Conservation (phyloP, 257 asterid species). For the Solanum megistacrolobum region DNA sequence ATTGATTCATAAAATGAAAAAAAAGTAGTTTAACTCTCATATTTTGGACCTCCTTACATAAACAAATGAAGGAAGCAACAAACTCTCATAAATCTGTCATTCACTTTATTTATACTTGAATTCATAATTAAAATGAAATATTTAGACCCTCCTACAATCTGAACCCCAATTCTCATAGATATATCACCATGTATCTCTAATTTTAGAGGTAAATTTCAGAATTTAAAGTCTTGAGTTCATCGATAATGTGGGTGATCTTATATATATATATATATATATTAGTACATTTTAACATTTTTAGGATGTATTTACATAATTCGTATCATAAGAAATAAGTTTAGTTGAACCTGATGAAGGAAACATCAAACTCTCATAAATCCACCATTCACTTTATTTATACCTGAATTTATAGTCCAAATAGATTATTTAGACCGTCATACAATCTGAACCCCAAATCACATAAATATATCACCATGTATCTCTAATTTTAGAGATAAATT, state of each 20-base stretch:
- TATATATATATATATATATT: too few species aligned
- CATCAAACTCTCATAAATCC: background rate
- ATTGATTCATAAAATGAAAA: background rate
- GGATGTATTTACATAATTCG: too few species aligned
- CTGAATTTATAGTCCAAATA: background rate
- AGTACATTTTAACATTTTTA: too few species aligned
- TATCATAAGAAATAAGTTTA: too few species aligned
- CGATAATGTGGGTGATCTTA: background rate
- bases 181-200: background rate
- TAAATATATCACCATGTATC: background rate
- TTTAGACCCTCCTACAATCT: background rate
- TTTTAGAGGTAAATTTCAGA: background rate
- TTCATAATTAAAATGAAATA: background rate
- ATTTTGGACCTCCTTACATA: background rate
- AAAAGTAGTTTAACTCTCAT: background rate
- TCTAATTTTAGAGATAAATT: background rate
- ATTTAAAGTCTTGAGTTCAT: background rate
- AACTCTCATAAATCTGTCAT: background rate
- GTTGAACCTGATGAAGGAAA: too few species aligned
- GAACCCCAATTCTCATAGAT: background rate
- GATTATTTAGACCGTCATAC: background rate
- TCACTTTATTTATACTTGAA: background rate
- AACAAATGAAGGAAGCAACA: background rate
- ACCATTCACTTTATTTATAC: background rate
- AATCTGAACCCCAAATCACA: background rate